Base-by-base conservation (phyloP, 2,329 filamentous ascomycete species). In the Phaeomoniella chlamydospora region DNA sequence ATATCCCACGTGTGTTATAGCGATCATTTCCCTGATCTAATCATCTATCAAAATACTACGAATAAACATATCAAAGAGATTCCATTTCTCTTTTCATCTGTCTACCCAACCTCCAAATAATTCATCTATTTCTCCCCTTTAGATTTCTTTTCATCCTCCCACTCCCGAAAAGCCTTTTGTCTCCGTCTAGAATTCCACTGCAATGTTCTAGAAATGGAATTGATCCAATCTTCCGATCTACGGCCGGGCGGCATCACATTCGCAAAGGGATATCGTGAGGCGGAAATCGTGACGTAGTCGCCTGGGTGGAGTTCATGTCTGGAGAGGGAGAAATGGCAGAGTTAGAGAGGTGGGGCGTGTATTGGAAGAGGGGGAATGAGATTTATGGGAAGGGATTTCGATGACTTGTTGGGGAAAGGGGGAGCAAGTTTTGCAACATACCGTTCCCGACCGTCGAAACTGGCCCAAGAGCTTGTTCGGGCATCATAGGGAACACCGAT, bases 401-500 rank as follows among this genome's bases (percentile, higher is more conserved):
- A n/a, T n/a, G n/a, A n/a, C n/a, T n/a, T n/a, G n/a, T n/a, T n/a
- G n/a, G n/a, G n/a, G n/a, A n/a, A n/a, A n/a, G n/a, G n/a, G n/a
- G n/a, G 22, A n/a, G 22, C n/a, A 26, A n/a, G 22, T 26, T n/a
- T 6, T 9, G n/a, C 6, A 15, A 34, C 57, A 47, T 48, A 70
- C 60, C 86, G 75, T 64, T 94, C 85, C 41, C 86, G 73, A 2
- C 90, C 90, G 57, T 98, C 90, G 54, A 98, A 98, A 56, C 85
- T 93, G n/a, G 87, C 90, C 88, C 90, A 98, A 29, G 81, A 87
- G 46, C 76, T 80, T 3, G 85, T 86, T 34, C 90, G 70, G 5
- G 87, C 84, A 56, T 92, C 80, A 55, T 94, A 96, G 0, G 90
- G 90, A n/a, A 96, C 87, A 9, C 88, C 90, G 13, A 94, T 71